These are phyloP conservation scores for Naumovozyma baii DNA, from an alignment of 805 yeast species.

Conservation along the genomic window DNA sequence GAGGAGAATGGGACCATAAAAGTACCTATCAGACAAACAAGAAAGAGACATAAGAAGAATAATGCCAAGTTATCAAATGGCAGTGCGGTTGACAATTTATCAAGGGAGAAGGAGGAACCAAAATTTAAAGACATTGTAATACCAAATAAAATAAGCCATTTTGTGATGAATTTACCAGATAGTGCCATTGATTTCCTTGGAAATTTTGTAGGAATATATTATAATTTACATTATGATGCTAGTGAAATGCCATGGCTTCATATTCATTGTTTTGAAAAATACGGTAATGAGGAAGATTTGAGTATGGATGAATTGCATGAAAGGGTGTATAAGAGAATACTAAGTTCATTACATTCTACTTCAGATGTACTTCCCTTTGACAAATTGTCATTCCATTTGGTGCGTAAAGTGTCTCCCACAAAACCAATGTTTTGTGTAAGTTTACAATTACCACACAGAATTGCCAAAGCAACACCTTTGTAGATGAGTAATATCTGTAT, in stretches of 20 bases:
- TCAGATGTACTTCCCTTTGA: slow-evolving; percentile 39
- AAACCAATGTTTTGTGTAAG: slow-evolving; percentile 91
- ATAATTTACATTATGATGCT: slow-evolving; percentile 29
- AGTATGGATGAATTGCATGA: slow-evolving; percentile 52
- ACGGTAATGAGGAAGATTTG: slow-evolving; percentile 67
- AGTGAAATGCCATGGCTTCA: slow-evolving; percentile 61
- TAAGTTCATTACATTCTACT: slow-evolving; percentile 37
- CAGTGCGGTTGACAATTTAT: slow-evolving; percentile 15
- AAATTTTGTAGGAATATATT: slow-evolving; percentile 66
- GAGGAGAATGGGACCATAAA: slow-evolving; percentile 31
- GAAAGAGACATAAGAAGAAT: slow-evolving; percentile 30
- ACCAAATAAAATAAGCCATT: slow-evolving; percentile 42
- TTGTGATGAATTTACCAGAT: slow-evolving; percentile 94
- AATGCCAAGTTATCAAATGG: slow-evolving; percentile 13
- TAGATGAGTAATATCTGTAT: too few species aligned
- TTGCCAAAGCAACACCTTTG: too few species aligned
- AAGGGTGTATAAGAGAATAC: slow-evolving; percentile 52
- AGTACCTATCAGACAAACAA: slow-evolving; percentile 30
- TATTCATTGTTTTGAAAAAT: slow-evolving; percentile 89
- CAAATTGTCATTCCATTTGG: slow-evolving; percentile 60
- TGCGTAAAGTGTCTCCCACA: slow-evolving; percentile 91
- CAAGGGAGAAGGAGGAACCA: slow-evolving; percentile 36
- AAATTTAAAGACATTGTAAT: slow-evolving; percentile 30
- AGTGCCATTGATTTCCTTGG: slow-evolving; percentile 76
- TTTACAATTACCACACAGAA: slow-evolving; percentile 48